A percentile compares a stretch with the other conserved stretches of the same genome.
phyloP scores from a whole-genome alignment of 2,329 filamentous ascomycete genomes.

The Neurospora crassa region DNA sequence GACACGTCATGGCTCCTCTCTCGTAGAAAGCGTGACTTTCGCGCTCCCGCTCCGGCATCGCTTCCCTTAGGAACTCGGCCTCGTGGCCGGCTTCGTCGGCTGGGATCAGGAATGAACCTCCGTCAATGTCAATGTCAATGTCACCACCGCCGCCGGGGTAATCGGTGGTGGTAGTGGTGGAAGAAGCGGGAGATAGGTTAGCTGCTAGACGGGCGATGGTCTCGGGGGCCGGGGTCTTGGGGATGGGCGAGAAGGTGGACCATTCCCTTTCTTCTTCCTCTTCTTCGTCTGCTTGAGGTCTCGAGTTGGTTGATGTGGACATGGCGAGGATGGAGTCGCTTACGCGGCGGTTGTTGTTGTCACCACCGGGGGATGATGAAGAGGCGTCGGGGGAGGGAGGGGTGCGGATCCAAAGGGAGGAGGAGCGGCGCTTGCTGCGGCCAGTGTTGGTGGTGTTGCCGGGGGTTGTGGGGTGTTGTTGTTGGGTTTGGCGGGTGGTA shows the following conservation, averaged over 20 bases:
- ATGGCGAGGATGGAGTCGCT: background rate
- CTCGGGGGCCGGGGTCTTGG: conserved; percentile 49
- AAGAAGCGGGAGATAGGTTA: conserved; percentile 30
- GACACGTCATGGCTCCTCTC: conserved; percentile 38
- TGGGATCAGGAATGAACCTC: background rate
- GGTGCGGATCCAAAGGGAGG: conserved; percentile 44
- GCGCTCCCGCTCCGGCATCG: conserved; percentile 1
- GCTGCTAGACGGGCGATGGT: conserved; percentile 42
- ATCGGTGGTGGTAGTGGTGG: background rate
- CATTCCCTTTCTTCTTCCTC: conserved; percentile 32
- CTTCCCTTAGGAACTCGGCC: background rate
- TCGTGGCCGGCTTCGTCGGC: background rate
- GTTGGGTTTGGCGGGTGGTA: background rate
- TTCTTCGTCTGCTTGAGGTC: conserved; percentile 26
- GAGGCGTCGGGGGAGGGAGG: conserved; percentile 20
- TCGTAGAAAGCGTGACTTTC: conserved; percentile 12
- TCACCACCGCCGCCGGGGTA: background rate
- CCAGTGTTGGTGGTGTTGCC: conserved; percentile 36
- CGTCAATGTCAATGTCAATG: background rate
- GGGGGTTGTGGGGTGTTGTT: conserved; percentile 6
- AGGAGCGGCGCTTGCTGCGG: conserved; percentile 37
- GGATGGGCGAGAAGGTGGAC: conserved; percentile 40
- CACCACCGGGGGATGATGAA: background rate
- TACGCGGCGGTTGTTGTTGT: background rate
- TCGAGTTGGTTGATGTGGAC: conserved; percentile 17